Evolutionary conservation across 139 green algal genomes (phyloP), one percentile per base, ranked within the genome.

Genomic region (Ostreobium quekettii): DNA sequence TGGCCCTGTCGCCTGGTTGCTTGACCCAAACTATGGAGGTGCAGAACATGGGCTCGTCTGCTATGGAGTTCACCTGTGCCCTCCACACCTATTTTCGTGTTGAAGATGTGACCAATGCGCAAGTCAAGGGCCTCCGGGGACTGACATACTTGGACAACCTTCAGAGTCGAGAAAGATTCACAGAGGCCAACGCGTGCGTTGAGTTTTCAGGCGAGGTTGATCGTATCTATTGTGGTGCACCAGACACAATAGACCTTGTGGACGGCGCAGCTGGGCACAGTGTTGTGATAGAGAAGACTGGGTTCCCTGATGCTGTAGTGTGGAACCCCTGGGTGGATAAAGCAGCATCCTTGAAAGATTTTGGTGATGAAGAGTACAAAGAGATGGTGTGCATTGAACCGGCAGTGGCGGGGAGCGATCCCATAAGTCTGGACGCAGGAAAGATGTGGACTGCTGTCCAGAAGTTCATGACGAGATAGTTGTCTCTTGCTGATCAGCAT

Each of bases 41-140:
- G 24, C 71, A 29, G 19, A 86, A 86, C 71, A 80, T 72, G 64
- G 77, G 78, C 58, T 38, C 42, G 7, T 5, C 5, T 2, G 26
- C 63, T 0, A 69, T 95, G 36, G 28, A 72, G 32, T 91, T 92
- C 74, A 93, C 86, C 0, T 57, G 75, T 2, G 88, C 88, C 1
- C 76, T 95, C 53, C 89, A 95, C 84, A 95, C 88, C n/a, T 95
- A 95, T 74, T 87, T 87, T 48, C 29, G 26, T 0, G 70, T 91
- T 11, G 66, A 63, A 26, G 42, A 73, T 73, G 83, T 87, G 59
- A 8, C 36, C 26, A 46, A 78, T 24, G 70, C 64, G 5, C 8
- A 26, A 0, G 78, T 91, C 22, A 36, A 64, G 47, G 82, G 80
- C 19, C 76, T 93, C 32, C 36, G 69, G 2, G 73, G 76, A n/a